Percentiles rank a stretch among this genome's conserved stretches.
Evolutionary conservation across 2,329 filamentous ascomycete species (phyloP).

Genomic region (Berkeleyomyces basicola): DNA sequence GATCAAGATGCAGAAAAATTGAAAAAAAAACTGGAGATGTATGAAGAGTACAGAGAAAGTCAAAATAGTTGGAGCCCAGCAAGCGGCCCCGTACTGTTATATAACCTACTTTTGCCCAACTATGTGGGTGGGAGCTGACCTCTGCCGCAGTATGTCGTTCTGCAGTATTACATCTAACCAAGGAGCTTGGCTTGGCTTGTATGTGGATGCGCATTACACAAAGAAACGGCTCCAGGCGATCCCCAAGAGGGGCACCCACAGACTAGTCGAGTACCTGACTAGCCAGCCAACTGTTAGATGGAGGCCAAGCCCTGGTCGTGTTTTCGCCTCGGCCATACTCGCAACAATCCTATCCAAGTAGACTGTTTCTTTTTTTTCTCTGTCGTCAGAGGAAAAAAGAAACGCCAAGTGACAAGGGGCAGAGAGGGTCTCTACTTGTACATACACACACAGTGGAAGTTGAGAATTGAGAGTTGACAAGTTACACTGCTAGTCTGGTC

Average conservation of each 20-base stretch:
- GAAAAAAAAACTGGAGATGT: background rate
- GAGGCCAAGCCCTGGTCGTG: background rate
- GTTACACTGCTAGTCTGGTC: background rate
- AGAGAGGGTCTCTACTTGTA: background rate
- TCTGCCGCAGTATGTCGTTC: background rate
- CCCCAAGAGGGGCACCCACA: background rate
- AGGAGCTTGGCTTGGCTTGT: background rate
- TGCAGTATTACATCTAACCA: background rate
- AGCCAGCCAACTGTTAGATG: background rate
- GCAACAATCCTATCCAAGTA: background rate
- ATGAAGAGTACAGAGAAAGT: background rate
- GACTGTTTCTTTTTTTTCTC: background rate
- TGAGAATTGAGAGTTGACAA: background rate
- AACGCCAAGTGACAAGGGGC: background rate
- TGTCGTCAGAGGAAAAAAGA: background rate
- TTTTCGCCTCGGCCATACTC: background rate
- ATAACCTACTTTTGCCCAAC: background rate
- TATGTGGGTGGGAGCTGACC: background rate
- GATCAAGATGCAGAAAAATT: too few relatives aligned
- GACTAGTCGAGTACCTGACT: constrained; percentile 1
- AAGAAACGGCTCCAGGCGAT: background rate
- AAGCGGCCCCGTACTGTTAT: background rate
- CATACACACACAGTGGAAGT: too few relatives aligned
- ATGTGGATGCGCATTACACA: background rate
- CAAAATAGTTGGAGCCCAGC: background rate